Conservation (phyloP, 1,139 yeast genomes). For the Pichia sp. region DNA sequence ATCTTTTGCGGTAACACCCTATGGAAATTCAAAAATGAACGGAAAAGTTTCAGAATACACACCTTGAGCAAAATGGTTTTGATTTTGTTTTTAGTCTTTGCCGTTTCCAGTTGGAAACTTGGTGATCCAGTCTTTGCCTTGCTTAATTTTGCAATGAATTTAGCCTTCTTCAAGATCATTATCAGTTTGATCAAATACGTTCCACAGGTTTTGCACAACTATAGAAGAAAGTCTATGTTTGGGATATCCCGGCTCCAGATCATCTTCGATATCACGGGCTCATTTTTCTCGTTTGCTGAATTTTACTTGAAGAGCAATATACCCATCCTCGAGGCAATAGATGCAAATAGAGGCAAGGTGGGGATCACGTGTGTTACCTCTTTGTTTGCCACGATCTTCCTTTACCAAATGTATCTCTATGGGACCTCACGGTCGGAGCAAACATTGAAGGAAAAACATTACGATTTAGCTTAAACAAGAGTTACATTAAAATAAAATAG, state of each 20-base stretch:
- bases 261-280: constrained; percentile 50
- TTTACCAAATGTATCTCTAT: constrained; percentile 29
- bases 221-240: constrained; percentile 47
- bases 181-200: constrained; percentile 57
- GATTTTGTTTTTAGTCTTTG: constrained; percentile 13
- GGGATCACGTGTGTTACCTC: constrained; percentile 36
- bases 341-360: constrained; percentile 35
- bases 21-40: constrained; percentile 33
- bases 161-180: constrained; percentile 49
- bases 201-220: constrained; percentile 57
- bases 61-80: constrained; percentile 22
- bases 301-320: constrained; percentile 34
- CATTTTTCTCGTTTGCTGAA: constrained; percentile 47
- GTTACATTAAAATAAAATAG: neutral
- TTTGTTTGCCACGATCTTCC: constrained; percentile 34
- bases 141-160: constrained; percentile 38
- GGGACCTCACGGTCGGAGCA: constrained; percentile 10
- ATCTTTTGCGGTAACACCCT: constrained; percentile 31
- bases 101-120: constrained; percentile 15
- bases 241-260: constrained; percentile 56
- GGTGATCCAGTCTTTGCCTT: constrained; percentile 19
- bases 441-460: neutral
- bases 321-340: constrained; percentile 24
- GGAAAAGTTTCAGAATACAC: constrained; percentile 27
- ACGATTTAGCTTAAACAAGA: constrained; percentile 3